These are phyloP conservation scores for Russula sp. DNA, from an alignment of 768 basidiomycete species.

Conservation along the genomic window DNA sequence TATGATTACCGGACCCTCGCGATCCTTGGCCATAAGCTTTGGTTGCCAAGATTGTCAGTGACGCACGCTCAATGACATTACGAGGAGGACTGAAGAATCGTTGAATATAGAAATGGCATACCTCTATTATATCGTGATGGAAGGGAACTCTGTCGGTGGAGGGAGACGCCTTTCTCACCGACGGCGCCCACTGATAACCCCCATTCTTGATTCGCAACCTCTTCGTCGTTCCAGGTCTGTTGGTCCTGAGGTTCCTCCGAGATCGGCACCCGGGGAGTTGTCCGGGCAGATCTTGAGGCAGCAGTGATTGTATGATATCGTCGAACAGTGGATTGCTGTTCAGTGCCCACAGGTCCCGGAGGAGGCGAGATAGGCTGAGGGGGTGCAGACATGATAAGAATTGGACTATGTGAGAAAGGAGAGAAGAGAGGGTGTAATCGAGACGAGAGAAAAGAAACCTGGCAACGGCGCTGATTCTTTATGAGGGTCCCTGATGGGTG, in stretches of 20 bases:
- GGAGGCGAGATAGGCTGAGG: constrained; percentile 23
- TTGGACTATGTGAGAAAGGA: neutral
- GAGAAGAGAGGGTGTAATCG: neutral
- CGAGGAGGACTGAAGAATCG: neutral
- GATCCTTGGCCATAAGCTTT: constrained; percentile 21
- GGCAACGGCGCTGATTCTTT: neutral
- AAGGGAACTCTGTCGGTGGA: constrained; percentile 24
- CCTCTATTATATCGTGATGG: constrained; percentile 24
- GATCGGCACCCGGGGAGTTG: constrained; percentile 19
- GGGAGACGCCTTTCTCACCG: constrained; percentile 24
- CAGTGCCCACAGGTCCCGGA: constrained; percentile 3
- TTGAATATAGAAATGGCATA: neutral
- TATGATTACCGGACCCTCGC: constrained; percentile 49
- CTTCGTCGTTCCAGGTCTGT: constrained; percentile 22
- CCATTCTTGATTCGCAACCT: constrained; percentile 20
- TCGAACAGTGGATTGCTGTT: constrained; percentile 17
- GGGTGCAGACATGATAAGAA: constrained; percentile 17
- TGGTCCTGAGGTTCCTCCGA: constrained; percentile 24
- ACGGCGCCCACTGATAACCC: constrained; percentile 16
- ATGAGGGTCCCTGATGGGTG: too few relatives aligned
- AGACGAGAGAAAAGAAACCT: neutral
- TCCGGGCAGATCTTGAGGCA: constrained; percentile 19
- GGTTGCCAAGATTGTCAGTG: neutral
- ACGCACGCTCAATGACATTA: neutral
- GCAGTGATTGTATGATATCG: constrained; percentile 26